Evolutionary conservation across 2,329 filamentous ascomycete genomes (phyloP), one percentile per base, ranked within the genome.

Genomic region (Stachybotrys chartarum): DNA sequence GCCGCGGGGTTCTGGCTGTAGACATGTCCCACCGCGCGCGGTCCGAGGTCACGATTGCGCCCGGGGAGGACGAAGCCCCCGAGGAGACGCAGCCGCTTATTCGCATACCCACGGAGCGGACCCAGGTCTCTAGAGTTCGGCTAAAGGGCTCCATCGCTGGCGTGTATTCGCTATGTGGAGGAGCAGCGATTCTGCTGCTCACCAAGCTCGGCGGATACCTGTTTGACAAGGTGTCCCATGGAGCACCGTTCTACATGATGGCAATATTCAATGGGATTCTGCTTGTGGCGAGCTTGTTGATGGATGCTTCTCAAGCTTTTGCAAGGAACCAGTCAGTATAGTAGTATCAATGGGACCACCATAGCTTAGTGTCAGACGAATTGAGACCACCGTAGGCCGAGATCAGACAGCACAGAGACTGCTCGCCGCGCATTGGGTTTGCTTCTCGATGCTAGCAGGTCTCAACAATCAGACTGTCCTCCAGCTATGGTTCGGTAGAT

Each of bases 61-160:
- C 63, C 18, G 72, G 68, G 42, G 72, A 74, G 6, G 65, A 72
- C 35, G 76, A 77, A 53, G 69, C 70, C 3, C 67, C 69, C 14
- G 76, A 78, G 55, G 66, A 67, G 1, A 63, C 65, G 47, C 71
- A 73, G 31, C 72, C 76, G 16, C 64, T 78, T 51, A 66, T 80
- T 16, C 64, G 63, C 49, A 61, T 61, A 52, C 59, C 66, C 7
- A 60, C 60, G 7, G 65, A 66, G 14, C 63, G 67, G 30, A 66
- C 72, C 39, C 64, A 69, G 1, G 66, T 72, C 16, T 79, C 79
- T 8, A 72, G 81, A 14, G 78, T 84, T 44, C 74, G 78, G 32
- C 81, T 97, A 54, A 97, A 97, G 74, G 94, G 94, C 12, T 93
- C 90, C 14, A 94, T 99, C 61, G 93, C 94, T 0, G 94, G 94